Conservation (phyloP, 2,329 filamentous ascomycete species). For the Colletotrichum navitas region DNA sequence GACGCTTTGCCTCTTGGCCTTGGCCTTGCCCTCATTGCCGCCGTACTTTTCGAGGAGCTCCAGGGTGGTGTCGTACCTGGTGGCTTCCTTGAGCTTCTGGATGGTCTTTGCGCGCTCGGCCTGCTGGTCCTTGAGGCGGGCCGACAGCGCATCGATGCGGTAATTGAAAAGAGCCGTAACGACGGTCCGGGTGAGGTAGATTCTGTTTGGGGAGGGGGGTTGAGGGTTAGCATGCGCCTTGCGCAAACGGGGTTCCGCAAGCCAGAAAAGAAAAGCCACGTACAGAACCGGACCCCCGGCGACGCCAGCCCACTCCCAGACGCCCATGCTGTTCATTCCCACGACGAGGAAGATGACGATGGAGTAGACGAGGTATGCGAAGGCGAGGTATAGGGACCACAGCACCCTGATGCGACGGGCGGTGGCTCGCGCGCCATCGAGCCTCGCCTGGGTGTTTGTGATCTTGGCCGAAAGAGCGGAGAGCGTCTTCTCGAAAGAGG, state of each 20-base stretch:
- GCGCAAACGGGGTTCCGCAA: conserved; percentile 8
- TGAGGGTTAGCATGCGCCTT: conserved; percentile 8
- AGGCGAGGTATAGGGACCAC: conserved; percentile 89
- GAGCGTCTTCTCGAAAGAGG: conserved; percentile 92
- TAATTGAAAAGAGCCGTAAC: conserved; percentile 83
- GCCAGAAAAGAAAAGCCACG: conserved; percentile 46
- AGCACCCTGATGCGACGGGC: conserved; percentile 85
- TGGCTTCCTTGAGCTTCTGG: conserved; percentile 92
- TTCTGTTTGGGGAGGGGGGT: conserved; percentile 62
- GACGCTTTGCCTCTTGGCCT: conserved; percentile 47
- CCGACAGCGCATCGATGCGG: conserved; percentile 77
- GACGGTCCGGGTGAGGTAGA: conserved; percentile 78
- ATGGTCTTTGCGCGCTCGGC: conserved; percentile 88
- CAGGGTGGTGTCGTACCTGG: conserved; percentile 95
- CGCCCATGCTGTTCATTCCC: conserved; percentile 82
- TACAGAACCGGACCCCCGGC: conserved; percentile 84
- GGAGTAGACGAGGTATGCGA: conserved; percentile 89
- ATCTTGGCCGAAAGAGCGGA: conserved; percentile 88
- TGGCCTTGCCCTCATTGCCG: conserved; percentile 67
- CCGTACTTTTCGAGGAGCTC: conserved; percentile 96
- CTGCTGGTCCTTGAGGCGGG: conserved; percentile 79
- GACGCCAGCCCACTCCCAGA: conserved; percentile 82
- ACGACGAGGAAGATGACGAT: conserved; percentile 87
- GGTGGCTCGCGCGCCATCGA: conserved; percentile 79
- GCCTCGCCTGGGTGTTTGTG: conserved; percentile 75